These are phyloP conservation scores for Rehmannia glutinosa DNA, from an alignment of 257 asterid species.

Conservation along the genomic window DNA sequence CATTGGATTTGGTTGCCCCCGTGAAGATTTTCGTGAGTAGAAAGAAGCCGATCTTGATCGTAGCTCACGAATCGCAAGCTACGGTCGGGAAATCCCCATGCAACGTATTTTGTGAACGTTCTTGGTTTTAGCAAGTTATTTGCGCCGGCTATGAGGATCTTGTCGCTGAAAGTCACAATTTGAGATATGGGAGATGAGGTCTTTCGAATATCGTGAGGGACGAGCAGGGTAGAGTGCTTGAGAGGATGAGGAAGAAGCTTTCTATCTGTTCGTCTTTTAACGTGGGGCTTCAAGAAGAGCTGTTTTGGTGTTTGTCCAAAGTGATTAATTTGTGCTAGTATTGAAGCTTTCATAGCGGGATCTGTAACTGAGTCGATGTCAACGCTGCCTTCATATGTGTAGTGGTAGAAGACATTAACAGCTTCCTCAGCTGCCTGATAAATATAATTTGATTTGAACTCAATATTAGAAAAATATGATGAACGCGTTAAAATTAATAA, in stretches of 20 bases:
- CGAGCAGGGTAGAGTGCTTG: slow-evolving; percentile 58
- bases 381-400: slow-evolving; percentile 97
- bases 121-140: slow-evolving; percentile 79
- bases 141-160: slow-evolving; percentile 71
- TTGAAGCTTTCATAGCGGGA: slow-evolving; percentile 99
- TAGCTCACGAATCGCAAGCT: slow-evolving; percentile 81
- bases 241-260: slow-evolving; percentile 81
- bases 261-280: slow-evolving; percentile 80
- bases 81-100: slow-evolving; percentile 98
- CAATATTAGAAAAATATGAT: not conserved
- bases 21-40: slow-evolving; percentile 96
- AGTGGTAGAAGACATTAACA: slow-evolving; percentile 96
- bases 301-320: slow-evolving; percentile 99
- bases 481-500: not conserved
- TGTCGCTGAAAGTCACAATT: slow-evolving; percentile 64
- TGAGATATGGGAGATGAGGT: slow-evolving; percentile 74
- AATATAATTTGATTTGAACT: slow-evolving; percentile 11
- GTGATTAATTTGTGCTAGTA: slow-evolving; percentile 97
- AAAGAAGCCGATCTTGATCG: slow-evolving; percentile 90
- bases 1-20: slow-evolving; percentile 96
- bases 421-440: slow-evolving; percentile 97
- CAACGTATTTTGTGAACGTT: slow-evolving; percentile 64
- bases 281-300: slow-evolving; percentile 84
- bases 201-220: slow-evolving; percentile 81
- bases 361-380: slow-evolving; percentile 94